Evolutionary conservation across 2,329 filamentous ascomycete genomes (phyloP), one percentile per base, ranked within the genome.

Genomic region (Aspergillus caelatus): DNA sequence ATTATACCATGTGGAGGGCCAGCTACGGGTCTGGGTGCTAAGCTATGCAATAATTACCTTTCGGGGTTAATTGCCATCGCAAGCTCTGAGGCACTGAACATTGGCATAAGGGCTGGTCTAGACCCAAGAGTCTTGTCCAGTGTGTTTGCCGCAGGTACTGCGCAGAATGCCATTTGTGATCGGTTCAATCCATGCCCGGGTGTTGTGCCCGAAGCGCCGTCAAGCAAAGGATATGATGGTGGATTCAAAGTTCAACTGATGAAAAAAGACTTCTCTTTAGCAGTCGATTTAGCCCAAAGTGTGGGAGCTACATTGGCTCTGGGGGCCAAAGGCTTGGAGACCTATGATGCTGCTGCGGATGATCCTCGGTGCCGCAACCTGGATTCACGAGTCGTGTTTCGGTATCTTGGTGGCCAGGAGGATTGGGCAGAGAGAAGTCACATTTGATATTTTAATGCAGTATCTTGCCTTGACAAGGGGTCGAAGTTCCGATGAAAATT

Each of bases 41-140:
- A 88, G 73, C 75, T 88, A 7, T 86, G 82, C 60, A 89, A 89
- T 70, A 89, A 89, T 68, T 89, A 89, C 71, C 80, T 84, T 56
- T 86, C 83, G 0, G 85, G 84, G 1, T 76, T 87, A 26, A 88
- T 88, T 62, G 83, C 85, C 7, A 86, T 89, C 59, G 86, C 85
- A 0, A 81, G 79, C 50, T 80, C 84, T 0, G 86, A 89, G 71
- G 85, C 85, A 1, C 83, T 88, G 78, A 83, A 87, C 63, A 85
- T 89, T 72, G 86, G 85, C 0, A 88, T 89, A 78, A 75, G 80
- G 1, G 81, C 83, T 7, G 86, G 86, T 0, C 76, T 89, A 60
- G 84, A 88, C 64, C 84, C 86, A 0, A 73, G 81, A 5, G 80
- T 85, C 3, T 76, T 88, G 28, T 79, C 82, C 1, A 81, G 81